A percentile compares a stretch with the other conserved stretches of the same genome.
Evolutionary conservation across 192 early-diverging fungal species (phyloP).

Genomic region (Coemansia guatemalensis): DNA sequence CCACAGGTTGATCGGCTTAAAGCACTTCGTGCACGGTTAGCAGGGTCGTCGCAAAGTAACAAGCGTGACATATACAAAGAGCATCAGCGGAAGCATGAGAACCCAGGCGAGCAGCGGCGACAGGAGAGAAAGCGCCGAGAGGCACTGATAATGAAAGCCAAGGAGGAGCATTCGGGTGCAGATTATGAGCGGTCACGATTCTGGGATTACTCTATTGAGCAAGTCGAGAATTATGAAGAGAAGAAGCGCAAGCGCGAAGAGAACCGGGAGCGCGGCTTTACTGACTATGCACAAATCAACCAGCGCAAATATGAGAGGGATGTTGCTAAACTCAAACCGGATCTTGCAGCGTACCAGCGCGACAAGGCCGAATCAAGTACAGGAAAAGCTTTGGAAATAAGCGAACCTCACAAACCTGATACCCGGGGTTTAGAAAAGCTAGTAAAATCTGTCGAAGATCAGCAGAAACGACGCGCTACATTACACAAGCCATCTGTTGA

Average conservation of each 20-base stretch:
- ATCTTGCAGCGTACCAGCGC: slow-evolving; percentile 72
- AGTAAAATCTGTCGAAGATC: slow-evolving; percentile 70
- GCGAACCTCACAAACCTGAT: slow-evolving; percentile 55
- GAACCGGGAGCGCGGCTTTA: slow-evolving; percentile 73
- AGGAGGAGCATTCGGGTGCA: slow-evolving; percentile 63
- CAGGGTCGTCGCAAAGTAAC: slow-evolving; percentile 58
- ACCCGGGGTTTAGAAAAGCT: slow-evolving; percentile 67
- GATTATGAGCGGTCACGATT: slow-evolving; percentile 84
- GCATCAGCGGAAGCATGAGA: slow-evolving; percentile 69
- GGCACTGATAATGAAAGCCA: slow-evolving; percentile 67
- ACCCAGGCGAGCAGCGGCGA: slow-evolving; percentile 62
- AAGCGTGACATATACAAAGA: slow-evolving; percentile 74
- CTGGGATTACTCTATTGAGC: slow-evolving; percentile 83
- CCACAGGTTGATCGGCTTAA: slow-evolving; percentile 31
- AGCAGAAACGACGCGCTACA: slow-evolving; percentile 65
- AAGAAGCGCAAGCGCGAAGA: slow-evolving; percentile 59
- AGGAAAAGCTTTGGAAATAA: slow-evolving; percentile 34
- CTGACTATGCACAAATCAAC: slow-evolving; percentile 81
- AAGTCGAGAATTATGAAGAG: slow-evolving; percentile 77
- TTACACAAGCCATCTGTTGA: slow-evolving; percentile 43
- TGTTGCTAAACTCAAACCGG: slow-evolving; percentile 80
- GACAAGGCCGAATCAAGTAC: slow-evolving; percentile 45
- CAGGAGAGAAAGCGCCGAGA: slow-evolving; percentile 69
- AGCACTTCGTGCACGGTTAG: slow-evolving; percentile 21
- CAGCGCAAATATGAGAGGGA: slow-evolving; percentile 85